Evolutionary conservation across 768 basidiomycete species (phyloP).

Genomic region (Lentinula boryana): DNA sequence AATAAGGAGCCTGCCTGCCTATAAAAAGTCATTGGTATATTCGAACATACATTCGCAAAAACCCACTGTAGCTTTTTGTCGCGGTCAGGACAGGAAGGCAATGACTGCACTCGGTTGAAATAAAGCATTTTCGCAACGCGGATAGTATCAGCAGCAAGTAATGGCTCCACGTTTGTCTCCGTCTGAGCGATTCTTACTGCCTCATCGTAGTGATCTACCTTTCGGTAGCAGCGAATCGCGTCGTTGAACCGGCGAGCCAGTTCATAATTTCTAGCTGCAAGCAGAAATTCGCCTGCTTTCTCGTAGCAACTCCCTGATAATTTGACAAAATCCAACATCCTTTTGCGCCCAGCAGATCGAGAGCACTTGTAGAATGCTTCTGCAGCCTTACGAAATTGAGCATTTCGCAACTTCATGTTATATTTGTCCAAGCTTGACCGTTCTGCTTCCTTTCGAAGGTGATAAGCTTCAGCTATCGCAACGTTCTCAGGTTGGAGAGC

Average conservation of each 20-base stretch:
- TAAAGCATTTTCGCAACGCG: conserved; percentile 42
- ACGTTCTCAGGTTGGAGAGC: conserved; percentile 29
- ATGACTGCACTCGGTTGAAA: conserved; percentile 21
- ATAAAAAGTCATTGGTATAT: not conserved
- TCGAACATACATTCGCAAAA: not conserved
- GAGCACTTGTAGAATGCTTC: conserved; percentile 42
- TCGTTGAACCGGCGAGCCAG: conserved; percentile 35
- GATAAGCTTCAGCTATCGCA: conserved; percentile 36
- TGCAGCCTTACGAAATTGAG: conserved; percentile 35
- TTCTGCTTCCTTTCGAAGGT: conserved; percentile 35
- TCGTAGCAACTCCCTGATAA: conserved; percentile 44
- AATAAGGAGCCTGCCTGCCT: conserved; percentile 49
- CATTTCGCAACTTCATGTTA: conserved; percentile 11
- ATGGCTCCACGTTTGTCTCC: conserved; percentile 24
- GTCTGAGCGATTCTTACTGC: conserved; percentile 40
- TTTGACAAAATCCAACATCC: conserved; percentile 30
- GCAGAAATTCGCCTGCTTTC: conserved; percentile 27
- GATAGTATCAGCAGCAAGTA: conserved; percentile 29
- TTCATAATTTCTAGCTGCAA: conserved; percentile 40
- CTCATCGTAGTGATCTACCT: conserved; percentile 44
- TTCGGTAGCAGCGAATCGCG: conserved; percentile 42
- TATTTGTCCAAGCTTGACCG: conserved; percentile 17
- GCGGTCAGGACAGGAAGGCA: not conserved
- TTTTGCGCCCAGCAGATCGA: conserved; percentile 19
- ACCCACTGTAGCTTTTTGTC: conserved; percentile 21